Percentiles rank a stretch among this genome's conserved stretches.
phyloP scores from a whole-genome alignment of 2,329 filamentous ascomycete species.

The Iodosphaeria phyllophila region DNA sequence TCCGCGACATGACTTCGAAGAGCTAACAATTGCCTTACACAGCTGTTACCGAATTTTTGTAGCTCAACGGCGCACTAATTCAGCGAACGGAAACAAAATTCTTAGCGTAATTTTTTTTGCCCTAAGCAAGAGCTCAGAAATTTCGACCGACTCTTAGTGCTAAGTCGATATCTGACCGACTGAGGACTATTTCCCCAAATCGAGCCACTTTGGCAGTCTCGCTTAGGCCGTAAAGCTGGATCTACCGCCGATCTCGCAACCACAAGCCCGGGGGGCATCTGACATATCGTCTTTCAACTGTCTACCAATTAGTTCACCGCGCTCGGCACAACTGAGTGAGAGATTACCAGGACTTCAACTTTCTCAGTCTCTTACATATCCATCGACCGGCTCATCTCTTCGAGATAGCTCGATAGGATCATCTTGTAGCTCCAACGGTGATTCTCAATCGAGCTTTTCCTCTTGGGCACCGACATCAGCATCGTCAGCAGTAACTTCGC shows the following conservation, averaged over 20 bases:
- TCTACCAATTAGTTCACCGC: conserved; percentile 43
- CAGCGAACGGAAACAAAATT: background rate
- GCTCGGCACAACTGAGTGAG: conserved; percentile 50
- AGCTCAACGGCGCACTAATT: background rate
- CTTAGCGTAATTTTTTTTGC: conserved; percentile 1
- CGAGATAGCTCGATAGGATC: conserved; percentile 58
- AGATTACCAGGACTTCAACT: conserved; percentile 54
- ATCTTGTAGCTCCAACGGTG: conserved; percentile 28
- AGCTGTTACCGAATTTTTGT: background rate
- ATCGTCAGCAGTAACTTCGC: conserved; percentile 32
- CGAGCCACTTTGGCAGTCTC: conserved; percentile 11
- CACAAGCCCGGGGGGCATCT: conserved; percentile 60
- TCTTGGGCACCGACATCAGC: too few relatives aligned
- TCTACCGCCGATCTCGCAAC: conserved; percentile 72
- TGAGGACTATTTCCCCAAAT: conserved; percentile 1
- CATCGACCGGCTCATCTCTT: conserved; percentile 55
- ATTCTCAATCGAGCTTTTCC: conserved; percentile 34
- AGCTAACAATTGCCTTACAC: conserved; percentile 1
- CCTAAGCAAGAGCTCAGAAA: conserved; percentile 1
- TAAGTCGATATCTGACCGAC: too few relatives aligned
- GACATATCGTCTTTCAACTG: conserved; percentile 52
- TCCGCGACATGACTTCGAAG: too few relatives aligned
- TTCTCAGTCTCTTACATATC: conserved; percentile 50
- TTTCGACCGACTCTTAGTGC: too few relatives aligned
- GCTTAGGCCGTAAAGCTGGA: conserved; percentile 75